phyloP scores from a whole-genome alignment of 805 yeast genomes.

The Kodamaea hsintzibuensis region DNA sequence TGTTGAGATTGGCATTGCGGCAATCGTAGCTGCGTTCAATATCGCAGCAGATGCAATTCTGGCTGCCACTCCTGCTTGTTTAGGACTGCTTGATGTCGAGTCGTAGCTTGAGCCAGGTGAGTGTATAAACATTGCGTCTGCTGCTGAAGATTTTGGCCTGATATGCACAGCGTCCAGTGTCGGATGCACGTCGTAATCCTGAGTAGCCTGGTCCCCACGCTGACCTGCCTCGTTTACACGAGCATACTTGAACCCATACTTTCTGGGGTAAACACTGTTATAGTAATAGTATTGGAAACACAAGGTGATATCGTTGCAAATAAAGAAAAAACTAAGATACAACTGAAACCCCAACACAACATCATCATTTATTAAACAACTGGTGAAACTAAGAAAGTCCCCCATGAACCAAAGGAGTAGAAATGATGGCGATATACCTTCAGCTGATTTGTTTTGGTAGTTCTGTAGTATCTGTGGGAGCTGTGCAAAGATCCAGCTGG shows the following conservation, averaged over 20 bases:
- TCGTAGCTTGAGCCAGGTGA: slow-evolving; percentile 16
- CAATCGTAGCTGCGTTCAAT: slow-evolving; percentile 14
- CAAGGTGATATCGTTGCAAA: slow-evolving; percentile 38
- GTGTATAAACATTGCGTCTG: background rate
- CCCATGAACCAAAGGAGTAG: slow-evolving; percentile 66
- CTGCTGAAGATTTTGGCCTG: slow-evolving; percentile 8
- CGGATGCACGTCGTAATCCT: slow-evolving; percentile 7
- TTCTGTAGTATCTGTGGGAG: slow-evolving; percentile 67
- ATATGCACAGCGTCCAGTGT: slow-evolving; percentile 14
- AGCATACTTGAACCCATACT: slow-evolving; percentile 5
- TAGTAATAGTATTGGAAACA: slow-evolving; percentile 45
- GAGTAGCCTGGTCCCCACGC: background rate
- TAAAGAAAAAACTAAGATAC: slow-evolving; percentile 40
- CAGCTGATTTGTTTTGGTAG: slow-evolving; percentile 59
- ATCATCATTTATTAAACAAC: slow-evolving; percentile 38
- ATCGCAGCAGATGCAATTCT: slow-evolving; percentile 14
- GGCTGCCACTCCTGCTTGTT: background rate
- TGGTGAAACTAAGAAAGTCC: slow-evolving; percentile 36
- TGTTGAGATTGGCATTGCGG: slow-evolving; percentile 13
- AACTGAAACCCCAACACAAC: slow-evolving; percentile 40
- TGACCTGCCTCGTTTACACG: background rate
- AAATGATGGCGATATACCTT: slow-evolving; percentile 63
- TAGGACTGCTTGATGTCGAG: slow-evolving; percentile 10
- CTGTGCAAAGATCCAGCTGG: slow-evolving; percentile 74
- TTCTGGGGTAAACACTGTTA: slow-evolving; percentile 35